These are phyloP conservation scores for Rubia peregrina DNA, from an alignment of 305 asterid species.

Conservation along the genomic window DNA sequence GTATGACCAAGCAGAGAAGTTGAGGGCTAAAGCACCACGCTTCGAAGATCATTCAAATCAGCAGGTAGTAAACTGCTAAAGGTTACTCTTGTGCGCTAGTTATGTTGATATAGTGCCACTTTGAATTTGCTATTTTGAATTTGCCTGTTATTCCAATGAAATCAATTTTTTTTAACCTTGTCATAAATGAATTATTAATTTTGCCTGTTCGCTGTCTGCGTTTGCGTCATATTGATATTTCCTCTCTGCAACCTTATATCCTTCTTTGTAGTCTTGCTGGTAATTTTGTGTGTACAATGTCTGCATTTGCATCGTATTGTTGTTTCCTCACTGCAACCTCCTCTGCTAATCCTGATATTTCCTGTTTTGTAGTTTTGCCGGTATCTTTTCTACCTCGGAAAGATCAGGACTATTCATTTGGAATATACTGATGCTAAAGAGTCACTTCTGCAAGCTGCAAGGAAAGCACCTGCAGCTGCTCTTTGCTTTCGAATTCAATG, in stretches of 20 bases:
- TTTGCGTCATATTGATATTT: neutral
- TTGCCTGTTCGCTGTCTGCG: neutral
- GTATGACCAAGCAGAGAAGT: conserved; percentile 92
- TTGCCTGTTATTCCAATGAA: too few species aligned
- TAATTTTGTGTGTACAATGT: too few species aligned
- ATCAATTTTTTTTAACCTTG: too few species aligned
- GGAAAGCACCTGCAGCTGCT: conserved; percentile 93
- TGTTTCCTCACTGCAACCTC: neutral
- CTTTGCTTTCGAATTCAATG: conserved; percentile 83
- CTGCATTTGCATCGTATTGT: too few species aligned
- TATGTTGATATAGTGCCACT: neutral
- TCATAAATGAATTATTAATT: neutral
- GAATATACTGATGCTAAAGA: conserved; percentile 98
- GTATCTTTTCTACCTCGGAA: conserved; percentile 90
- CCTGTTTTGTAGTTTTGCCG: conserved; percentile 64
- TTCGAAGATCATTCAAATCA: conserved; percentile 98
- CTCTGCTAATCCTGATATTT: neutral
- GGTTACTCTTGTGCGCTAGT: neutral
- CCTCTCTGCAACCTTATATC: neutral
- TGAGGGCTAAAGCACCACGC: conserved; percentile 97
- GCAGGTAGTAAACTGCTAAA: conserved; percentile 44
- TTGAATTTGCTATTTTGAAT: too few species aligned
- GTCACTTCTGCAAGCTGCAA: conserved; percentile 95
- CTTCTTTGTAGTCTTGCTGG: conserved; percentile 32
- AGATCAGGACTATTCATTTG: conserved; percentile 87